phyloP scores from a whole-genome alignment of 192 early-diverging fungal genomes.

The Gamsiella multidivaricata region DNA sequence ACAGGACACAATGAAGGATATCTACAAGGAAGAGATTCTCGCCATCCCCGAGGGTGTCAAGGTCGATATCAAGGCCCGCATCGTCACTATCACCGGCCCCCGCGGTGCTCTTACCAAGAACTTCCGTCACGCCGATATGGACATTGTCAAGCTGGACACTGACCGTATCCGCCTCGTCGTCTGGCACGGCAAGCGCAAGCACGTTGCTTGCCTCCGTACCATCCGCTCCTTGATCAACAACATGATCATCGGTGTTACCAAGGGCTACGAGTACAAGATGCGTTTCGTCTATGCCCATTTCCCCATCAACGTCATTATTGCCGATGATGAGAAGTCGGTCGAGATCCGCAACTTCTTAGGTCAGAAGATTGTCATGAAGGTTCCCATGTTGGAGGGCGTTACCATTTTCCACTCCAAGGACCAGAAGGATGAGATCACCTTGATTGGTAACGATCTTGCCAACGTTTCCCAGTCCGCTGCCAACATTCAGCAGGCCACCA shows the following conservation, averaged over 20 bases:
- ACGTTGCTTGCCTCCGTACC: constrained; percentile 98
- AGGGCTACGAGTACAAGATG: constrained; percentile 99
- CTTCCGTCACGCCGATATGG: constrained; percentile 94
- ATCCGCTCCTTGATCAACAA: constrained; percentile 95
- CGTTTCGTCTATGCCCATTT: constrained; percentile 99
- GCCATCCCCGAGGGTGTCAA: constrained; percentile 90
- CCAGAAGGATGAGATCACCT: constrained; percentile 95
- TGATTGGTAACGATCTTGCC: constrained; percentile 94
- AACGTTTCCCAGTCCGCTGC: constrained; percentile 97
- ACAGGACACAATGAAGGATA: constrained; percentile 83
- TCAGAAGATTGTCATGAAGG: constrained; percentile 90
- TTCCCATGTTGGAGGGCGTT: constrained; percentile 90
- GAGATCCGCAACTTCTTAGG: constrained; percentile 99
- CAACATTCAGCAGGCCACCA: constrained; percentile 92
- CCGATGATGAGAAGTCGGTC: constrained; percentile 76
- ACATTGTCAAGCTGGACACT: constrained; percentile 77
- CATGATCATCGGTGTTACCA: constrained; percentile 98
- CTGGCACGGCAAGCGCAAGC: constrained; percentile 96
- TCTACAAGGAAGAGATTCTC: constrained; percentile 89
- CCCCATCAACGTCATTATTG: constrained; percentile 96
- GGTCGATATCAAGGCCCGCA: constrained; percentile 89
- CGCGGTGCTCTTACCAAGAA: constrained; percentile 90
- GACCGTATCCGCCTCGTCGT: constrained; percentile 88
- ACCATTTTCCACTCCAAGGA: constrained; percentile 77
- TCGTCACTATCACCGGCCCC: constrained; percentile 89